Percentiles rank a stretch among this genome's conserved stretches.
Conservation (phyloP, 2,329 filamentous ascomycete species). For the Xylaria multiplex region DNA sequence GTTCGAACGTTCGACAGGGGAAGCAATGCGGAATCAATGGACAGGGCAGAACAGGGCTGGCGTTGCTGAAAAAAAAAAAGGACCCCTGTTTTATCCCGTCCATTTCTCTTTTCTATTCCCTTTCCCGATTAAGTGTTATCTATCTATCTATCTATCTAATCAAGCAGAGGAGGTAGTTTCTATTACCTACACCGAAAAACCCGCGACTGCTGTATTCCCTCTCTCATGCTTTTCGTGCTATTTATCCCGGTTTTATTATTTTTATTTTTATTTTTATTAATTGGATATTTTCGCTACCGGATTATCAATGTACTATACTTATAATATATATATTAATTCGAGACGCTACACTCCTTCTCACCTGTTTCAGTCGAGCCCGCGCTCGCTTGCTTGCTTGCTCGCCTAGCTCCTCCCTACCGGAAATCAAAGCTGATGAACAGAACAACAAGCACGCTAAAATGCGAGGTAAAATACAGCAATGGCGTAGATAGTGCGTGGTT, state of each 20-base stretch:
- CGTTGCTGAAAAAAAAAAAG: conserved; percentile 19
- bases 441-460: neutral
- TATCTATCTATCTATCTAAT: no score
- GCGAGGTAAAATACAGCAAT: neutral
- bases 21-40: neutral
- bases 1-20: conserved; percentile 8
- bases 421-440: neutral
- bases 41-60: conserved; percentile 28
- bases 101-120: neutral
- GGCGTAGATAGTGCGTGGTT: neutral
- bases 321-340: neutral
- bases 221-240: neutral
- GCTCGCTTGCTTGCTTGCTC: neutral
- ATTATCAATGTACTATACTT: neutral
- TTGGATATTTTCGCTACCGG: neutral
- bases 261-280: neutral
- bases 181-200: conserved; percentile 13
- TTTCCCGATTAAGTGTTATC: neutral
- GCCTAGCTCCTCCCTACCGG: neutral
- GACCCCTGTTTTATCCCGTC: conserved; percentile 2
- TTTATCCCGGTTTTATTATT: no score
- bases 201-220: neutral
- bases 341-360: neutral
- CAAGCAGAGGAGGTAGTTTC: neutral
- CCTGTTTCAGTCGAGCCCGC: neutral